A percentile compares a stretch with the other conserved stretches of the same genome.
These are phyloP conservation scores for Mycena albidolilacea DNA, from an alignment of 768 basidiomycete species.

Conservation along the genomic window DNA sequence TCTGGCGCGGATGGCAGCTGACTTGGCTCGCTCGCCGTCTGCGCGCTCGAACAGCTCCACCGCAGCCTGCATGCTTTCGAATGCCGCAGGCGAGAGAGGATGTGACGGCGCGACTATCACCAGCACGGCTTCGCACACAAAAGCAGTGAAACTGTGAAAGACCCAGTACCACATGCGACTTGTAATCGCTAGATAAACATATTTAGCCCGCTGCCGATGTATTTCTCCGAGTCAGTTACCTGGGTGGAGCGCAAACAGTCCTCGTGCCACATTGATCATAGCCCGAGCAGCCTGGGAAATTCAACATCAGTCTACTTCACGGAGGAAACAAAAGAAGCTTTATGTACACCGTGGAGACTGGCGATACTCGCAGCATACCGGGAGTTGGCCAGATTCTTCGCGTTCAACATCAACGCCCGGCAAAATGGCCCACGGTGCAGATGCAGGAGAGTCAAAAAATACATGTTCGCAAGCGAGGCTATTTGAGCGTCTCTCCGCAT, in stretches of 20 bases:
- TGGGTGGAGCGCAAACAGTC: slow-evolving; percentile 42
- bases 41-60: slow-evolving; percentile 40
- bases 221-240: slow-evolving; percentile 20
- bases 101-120: slow-evolving; percentile 45
- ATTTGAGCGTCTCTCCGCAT: slow-evolving; percentile 37
- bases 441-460: slow-evolving; percentile 40
- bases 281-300: slow-evolving; percentile 40
- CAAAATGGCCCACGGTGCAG: slow-evolving; percentile 45
- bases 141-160: slow-evolving; percentile 44
- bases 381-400: slow-evolving; percentile 36
- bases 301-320: not conserved
- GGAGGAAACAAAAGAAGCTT: not conserved
- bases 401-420: slow-evolving; percentile 40
- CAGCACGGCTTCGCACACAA: slow-evolving; percentile 43
- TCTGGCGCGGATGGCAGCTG: slow-evolving; percentile 37
- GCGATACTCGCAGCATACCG: slow-evolving; percentile 40
- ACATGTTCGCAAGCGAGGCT: slow-evolving; percentile 41
- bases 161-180: slow-evolving; percentile 44
- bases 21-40: slow-evolving; percentile 38
- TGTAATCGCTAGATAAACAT: slow-evolving; percentile 30
- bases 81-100: slow-evolving; percentile 40
- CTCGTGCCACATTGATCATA: slow-evolving; percentile 42
- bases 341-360: slow-evolving; percentile 35
- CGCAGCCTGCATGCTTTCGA: slow-evolving; percentile 42
- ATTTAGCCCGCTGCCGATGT: not conserved